Evolutionary conservation across 2,329 filamentous ascomycete species (phyloP).

Genomic region (Pseudogymnoascus sp.): DNA sequence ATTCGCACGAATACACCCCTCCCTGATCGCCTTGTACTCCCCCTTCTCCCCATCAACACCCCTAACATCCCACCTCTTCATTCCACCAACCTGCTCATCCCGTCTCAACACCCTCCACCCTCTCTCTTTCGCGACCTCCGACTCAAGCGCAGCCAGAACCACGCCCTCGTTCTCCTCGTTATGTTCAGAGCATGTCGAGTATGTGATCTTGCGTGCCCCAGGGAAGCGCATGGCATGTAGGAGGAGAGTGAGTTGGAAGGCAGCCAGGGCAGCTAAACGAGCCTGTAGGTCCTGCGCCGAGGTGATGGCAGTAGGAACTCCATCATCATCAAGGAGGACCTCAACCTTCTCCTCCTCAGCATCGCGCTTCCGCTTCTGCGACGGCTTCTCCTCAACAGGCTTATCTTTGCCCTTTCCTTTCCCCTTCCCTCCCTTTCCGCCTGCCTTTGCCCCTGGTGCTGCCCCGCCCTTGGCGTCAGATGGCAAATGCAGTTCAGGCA

Average conservation of each 20-base stretch:
- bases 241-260: slow-evolving; percentile 75
- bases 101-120: slow-evolving; percentile 74
- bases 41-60: slow-evolving; percentile 34
- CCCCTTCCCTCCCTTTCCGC: slow-evolving; percentile 11
- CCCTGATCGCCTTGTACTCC: slow-evolving; percentile 32
- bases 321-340: slow-evolving; percentile 48
- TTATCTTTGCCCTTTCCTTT: slow-evolving; percentile 16
- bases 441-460: slow-evolving; percentile 5
- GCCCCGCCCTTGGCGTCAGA: slow-evolving; percentile 26
- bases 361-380: slow-evolving; percentile 24
- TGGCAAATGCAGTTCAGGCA: slow-evolving; percentile 58
- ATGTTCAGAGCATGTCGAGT: slow-evolving; percentile 90
- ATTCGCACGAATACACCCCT: slow-evolving; percentile 74
- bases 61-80: slow-evolving; percentile 66
- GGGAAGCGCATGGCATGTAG: slow-evolving; percentile 80
- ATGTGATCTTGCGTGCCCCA: slow-evolving; percentile 66
- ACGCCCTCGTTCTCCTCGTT: slow-evolving; percentile 83
- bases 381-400: slow-evolving; percentile 16
- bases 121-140: slow-evolving; percentile 52
- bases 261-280: slow-evolving; percentile 64
- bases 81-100: slow-evolving; percentile 64
- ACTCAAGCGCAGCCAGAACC: slow-evolving; percentile 62
- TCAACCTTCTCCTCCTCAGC: slow-evolving; percentile 18
- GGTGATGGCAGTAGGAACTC: slow-evolving; percentile 41
- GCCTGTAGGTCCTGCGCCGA: slow-evolving; percentile 50